Evolutionary conservation across 192 early-diverging fungal species (phyloP).

Genomic region (Rhizoclosmatium sp.): DNA sequence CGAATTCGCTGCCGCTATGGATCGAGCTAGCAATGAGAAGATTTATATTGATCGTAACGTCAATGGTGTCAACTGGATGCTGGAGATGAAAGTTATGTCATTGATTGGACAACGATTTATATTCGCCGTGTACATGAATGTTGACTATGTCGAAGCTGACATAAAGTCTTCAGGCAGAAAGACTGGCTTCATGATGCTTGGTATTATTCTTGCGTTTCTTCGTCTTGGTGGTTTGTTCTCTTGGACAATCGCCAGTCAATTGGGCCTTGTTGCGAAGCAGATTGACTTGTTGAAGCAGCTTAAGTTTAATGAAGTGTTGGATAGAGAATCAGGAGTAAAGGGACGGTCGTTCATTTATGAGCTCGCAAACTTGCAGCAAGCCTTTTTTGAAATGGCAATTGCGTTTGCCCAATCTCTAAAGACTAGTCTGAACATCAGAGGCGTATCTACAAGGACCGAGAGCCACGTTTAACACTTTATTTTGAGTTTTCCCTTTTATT

Average conservation of each 20-base stretch:
- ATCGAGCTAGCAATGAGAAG: not conserved
- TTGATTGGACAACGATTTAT: not conserved
- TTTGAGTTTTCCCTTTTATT: not conserved
- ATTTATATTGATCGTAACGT: not conserved
- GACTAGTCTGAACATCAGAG: not conserved
- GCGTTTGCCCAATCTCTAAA: slow-evolving; percentile 4
- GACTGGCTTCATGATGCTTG: slow-evolving; percentile 28
- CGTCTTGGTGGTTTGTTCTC: slow-evolving; percentile 14
- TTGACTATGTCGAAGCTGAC: slow-evolving; percentile 11
- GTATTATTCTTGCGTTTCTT: slow-evolving; percentile 22
- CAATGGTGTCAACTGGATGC: not conserved
- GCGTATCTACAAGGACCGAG: not conserved
- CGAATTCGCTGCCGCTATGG: not conserved
- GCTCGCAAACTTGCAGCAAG: slow-evolving; percentile 23
- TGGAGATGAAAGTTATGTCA: not conserved
- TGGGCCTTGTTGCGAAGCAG: slow-evolving; percentile 14
- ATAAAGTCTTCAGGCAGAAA: not conserved
- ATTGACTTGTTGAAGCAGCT: slow-evolving; percentile 29
- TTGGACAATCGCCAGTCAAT: slow-evolving; percentile 4
- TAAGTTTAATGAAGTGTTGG: slow-evolving; percentile 26
- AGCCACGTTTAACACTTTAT: not conserved
- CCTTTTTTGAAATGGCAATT: slow-evolving; percentile 20
- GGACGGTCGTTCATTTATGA: slow-evolving; percentile 22
- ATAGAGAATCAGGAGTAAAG: slow-evolving; percentile 23
- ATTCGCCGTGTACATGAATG: slow-evolving; percentile 16